These are phyloP conservation scores for Trichoderma orchidacearum DNA, from an alignment of 495 filamentous ascomycete species.

Conservation along the genomic window DNA sequence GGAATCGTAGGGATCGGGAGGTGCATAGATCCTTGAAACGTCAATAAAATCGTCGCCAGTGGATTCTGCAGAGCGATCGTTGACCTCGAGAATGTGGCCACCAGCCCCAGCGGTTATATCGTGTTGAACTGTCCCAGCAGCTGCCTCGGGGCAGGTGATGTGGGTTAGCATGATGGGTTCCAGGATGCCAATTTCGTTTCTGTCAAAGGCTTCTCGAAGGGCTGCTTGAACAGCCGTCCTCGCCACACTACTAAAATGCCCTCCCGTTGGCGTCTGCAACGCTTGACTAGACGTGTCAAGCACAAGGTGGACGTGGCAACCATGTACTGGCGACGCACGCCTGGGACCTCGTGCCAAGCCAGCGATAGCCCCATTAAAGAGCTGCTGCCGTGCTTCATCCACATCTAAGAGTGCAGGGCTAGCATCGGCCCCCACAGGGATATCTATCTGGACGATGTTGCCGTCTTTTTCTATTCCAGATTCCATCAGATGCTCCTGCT, in stretches of 20 bases:
- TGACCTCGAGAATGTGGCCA: conserved; percentile 72
- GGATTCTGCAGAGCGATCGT: conserved; percentile 38
- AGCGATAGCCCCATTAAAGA: conserved; percentile 68
- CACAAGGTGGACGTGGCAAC: conserved; percentile 50
- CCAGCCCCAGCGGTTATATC: conserved; percentile 75
- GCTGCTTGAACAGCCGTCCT: conserved; percentile 56
- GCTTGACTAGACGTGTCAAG: conserved; percentile 53
- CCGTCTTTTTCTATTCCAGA: conserved; percentile 28
- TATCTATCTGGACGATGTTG: conserved; percentile 47
- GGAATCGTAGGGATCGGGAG: conserved; percentile 68
- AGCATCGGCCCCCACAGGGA: conserved; percentile 21
- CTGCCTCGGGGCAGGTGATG: conserved; percentile 70
- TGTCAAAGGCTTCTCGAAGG: conserved; percentile 39
- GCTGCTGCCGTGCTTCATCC: conserved; percentile 43
- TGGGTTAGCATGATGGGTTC: conserved; percentile 85
- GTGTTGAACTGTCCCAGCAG: conserved; percentile 74
- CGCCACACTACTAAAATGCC: conserved; percentile 67
- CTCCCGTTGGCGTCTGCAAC: conserved; percentile 49
- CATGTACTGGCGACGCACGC: conserved; percentile 61
- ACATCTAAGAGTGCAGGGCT: conserved; percentile 42
- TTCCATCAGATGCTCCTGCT: conserved; percentile 17
- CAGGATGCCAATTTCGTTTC: conserved; percentile 49
- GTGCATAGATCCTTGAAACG: conserved; percentile 60
- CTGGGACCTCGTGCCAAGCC: conserved; percentile 76
- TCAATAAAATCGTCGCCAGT: conserved; percentile 38